Evolutionary conservation across 805 yeast genomes (phyloP).

Genomic region (Lachancea mirantina): DNA sequence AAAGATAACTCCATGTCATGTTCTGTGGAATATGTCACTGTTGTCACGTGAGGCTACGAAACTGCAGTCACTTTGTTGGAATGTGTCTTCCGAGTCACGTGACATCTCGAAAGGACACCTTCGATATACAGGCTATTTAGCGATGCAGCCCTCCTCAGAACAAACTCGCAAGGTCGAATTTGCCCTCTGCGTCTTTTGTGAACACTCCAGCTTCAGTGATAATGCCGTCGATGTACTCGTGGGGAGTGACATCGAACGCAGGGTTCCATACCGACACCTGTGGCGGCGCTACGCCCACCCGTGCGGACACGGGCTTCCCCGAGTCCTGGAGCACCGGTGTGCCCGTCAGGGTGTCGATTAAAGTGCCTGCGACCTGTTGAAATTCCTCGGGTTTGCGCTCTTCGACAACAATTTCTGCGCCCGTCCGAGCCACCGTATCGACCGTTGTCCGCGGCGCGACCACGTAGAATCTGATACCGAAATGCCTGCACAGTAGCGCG

Average conservation of each 20-base stretch:
- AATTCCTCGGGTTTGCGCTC: slow-evolving; percentile 79
- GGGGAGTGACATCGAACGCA: slow-evolving; percentile 90
- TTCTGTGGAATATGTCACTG: not conserved
- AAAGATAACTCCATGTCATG: not conserved
- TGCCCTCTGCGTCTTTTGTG: slow-evolving; percentile 43
- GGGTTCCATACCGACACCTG: slow-evolving; percentile 92
- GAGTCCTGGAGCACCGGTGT: slow-evolving; percentile 18
- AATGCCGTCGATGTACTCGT: slow-evolving; percentile 73
- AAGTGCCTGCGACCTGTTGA: slow-evolving; percentile 66
- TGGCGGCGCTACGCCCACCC: slow-evolving; percentile 78
- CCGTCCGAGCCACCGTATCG: slow-evolving; percentile 58
- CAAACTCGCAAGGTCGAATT: slow-evolving; percentile 37
- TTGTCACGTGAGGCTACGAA: not conserved
- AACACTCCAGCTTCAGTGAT: slow-evolving; percentile 72
- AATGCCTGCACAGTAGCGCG: slow-evolving; percentile 60
- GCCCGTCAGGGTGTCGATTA: slow-evolving; percentile 31
- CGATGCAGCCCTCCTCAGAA: slow-evolving; percentile 12
- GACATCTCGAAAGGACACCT: not conserved
- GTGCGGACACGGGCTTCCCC: slow-evolving; percentile 34
- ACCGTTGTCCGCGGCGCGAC: slow-evolving; percentile 95
- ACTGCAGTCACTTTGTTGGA: not conserved
- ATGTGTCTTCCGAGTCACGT: not conserved
- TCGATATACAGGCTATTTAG: slow-evolving; percentile 1
- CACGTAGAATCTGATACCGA: slow-evolving; percentile 73
- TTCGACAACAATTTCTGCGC: slow-evolving; percentile 76